Percentiles rank a stretch among this genome's conserved stretches.
These are phyloP conservation scores for Neodidymelliopsis sp. DNA, from an alignment of 2,329 filamentous ascomycete genomes.

Conservation along the genomic window DNA sequence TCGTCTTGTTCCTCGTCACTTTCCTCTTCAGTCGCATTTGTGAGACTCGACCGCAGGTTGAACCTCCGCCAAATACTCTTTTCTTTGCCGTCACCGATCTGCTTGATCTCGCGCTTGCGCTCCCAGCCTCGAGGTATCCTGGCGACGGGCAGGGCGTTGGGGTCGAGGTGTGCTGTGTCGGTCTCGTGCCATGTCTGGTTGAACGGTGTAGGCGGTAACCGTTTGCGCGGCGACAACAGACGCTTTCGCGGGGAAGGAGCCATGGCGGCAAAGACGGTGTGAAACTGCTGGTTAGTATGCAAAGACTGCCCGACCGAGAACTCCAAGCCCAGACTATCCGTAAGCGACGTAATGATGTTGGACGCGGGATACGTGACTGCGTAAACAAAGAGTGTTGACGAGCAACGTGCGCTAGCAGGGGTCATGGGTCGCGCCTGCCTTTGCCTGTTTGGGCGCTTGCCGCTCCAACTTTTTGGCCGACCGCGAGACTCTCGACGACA, in stretches of 20 bases:
- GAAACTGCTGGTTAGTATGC: conserved; percentile 21
- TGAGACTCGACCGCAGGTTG: conserved; percentile 39
- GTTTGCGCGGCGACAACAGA: conserved; percentile 40
- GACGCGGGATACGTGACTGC: no score
- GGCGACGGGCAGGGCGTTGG: conserved; percentile 50
- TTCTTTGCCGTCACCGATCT: conserved; percentile 44
- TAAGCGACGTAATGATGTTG: conserved; percentile 10
- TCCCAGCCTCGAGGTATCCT: conserved; percentile 59
- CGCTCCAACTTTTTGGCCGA: conserved; percentile 20
- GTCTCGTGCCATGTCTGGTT: conserved; percentile 51
- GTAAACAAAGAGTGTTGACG: conserved; percentile 12
- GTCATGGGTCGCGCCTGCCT: conserved; percentile 5
- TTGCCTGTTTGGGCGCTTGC: conserved; percentile 17
- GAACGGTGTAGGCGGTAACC: conserved; percentile 37
- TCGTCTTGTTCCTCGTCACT: conserved; percentile 35
- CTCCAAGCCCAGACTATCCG: conserved; percentile 2
- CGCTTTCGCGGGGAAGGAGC: conserved; percentile 41
- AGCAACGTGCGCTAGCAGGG: conserved; percentile 10
- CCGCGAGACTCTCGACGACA: conserved; percentile 2
- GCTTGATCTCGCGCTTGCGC: conserved; percentile 53
- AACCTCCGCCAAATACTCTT: conserved; percentile 59
- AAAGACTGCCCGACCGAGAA: conserved; percentile 11
- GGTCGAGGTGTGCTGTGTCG: conserved; percentile 52
- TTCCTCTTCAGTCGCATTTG: conserved; percentile 23
- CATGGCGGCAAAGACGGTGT: conserved; percentile 27